Conservation (phyloP, 768 basidiomycete species). For the Suillus clintonianus region DNA sequence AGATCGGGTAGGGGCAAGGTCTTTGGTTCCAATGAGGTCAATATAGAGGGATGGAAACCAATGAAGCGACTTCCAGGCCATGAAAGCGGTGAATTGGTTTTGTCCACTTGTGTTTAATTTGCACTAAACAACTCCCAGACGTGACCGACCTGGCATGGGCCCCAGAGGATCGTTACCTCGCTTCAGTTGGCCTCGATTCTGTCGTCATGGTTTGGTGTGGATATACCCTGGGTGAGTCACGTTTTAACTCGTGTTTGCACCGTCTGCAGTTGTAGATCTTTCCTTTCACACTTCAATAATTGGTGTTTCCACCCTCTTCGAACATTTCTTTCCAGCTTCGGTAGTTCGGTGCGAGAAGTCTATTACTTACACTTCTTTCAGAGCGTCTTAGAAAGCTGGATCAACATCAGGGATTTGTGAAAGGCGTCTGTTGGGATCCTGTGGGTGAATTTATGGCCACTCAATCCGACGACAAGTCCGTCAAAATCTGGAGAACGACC, state of each 20-base stretch:
- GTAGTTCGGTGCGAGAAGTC: not conserved
- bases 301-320: not conserved
- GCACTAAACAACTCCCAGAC: constrained; percentile 49
- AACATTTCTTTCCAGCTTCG: not conserved
- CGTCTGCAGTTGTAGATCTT: not conserved
- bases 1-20: constrained; percentile 83
- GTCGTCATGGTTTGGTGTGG: constrained; percentile 94
- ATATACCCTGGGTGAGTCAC: constrained; percentile 72
- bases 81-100: constrained; percentile 71
- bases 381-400: constrained; percentile 84
- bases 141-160: constrained; percentile 97
- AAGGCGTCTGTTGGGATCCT: constrained; percentile 98
- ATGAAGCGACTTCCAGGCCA: constrained; percentile 90
- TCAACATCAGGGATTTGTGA: constrained; percentile 94
- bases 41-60: constrained; percentile 97
- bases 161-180: constrained; percentile 87
- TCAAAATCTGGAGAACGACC: constrained; percentile 94
- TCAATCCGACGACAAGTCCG: constrained; percentile 93
- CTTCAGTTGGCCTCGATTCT: constrained; percentile 92
- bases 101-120: not conserved
- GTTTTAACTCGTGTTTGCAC: not conserved
- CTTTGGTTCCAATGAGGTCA: constrained; percentile 94
- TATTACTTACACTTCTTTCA: constrained; percentile 29
- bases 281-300: not conserved
- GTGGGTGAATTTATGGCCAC: constrained; percentile 98